Evolutionary conservation across 108 stramenopile genomes (phyloP).

Genomic region (Cyclotella kingstonii): DNA sequence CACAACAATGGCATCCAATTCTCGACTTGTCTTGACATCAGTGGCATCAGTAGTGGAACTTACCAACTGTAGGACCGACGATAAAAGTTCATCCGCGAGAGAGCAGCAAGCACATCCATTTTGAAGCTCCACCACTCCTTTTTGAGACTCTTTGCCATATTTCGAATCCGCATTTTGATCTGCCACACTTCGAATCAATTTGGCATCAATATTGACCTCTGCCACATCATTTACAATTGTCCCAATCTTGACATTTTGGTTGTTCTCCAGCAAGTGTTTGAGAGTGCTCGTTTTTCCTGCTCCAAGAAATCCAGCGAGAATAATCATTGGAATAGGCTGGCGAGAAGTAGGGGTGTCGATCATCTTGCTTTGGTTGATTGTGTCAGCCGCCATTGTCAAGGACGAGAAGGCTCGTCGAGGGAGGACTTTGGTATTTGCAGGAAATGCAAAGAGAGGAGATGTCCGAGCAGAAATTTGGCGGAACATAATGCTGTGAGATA

Average conservation of each 20-base stretch:
- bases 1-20: conserved; percentile 90
- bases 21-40: conserved; percentile 21
- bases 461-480: no score
- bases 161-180: conserved; percentile 7
- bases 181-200: conserved; percentile 45
- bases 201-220: conserved; percentile 96
- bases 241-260: conserved; percentile 66
- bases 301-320: conserved; percentile 94
- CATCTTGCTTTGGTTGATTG: conserved; percentile 2
- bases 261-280: conserved; percentile 82
- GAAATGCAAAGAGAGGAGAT: no score
- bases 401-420: no score
- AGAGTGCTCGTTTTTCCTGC: conserved; percentile 93
- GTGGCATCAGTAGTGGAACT: conserved; percentile 7
- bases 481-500: no score
- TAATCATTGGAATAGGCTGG: conserved; percentile 73
- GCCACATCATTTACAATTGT: conserved; percentile 98
- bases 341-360: not conserved
- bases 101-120: conserved; percentile 96
- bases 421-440: no score
- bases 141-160: not conserved
- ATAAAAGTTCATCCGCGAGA: conserved; percentile 86
- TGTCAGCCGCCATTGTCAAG: not conserved
- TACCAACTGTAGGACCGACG: conserved; percentile 53
- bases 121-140: conserved; percentile 76